A percentile compares a stretch with the other conserved stretches of the same genome.
phyloP scores from a whole-genome alignment of 345 rosid genomes.

The Hibiscus syriacus region DNA sequence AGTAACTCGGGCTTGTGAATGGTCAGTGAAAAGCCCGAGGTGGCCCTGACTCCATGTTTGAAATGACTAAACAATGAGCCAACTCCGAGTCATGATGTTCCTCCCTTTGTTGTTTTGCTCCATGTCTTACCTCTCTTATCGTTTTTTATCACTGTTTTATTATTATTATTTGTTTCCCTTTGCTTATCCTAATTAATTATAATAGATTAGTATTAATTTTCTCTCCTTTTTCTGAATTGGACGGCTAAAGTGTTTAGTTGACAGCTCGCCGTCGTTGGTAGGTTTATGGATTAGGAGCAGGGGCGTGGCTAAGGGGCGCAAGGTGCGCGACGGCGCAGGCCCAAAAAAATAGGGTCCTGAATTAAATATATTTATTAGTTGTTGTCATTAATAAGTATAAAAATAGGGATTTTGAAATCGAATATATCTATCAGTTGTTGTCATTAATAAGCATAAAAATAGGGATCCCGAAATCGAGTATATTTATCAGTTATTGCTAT shows the following conservation, averaged over 20 bases:
- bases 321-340: too few species aligned
- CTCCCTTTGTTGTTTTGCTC: slow-evolving; percentile 24
- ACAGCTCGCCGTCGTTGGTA: slow-evolving; percentile 33
- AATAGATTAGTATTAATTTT: not conserved
- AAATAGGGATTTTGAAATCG: too few species aligned
- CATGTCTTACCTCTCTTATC: slow-evolving; percentile 25
- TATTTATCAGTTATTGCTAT: too few species aligned
- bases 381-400: too few species aligned
- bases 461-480: too few species aligned
- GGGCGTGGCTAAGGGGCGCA: too few species aligned
- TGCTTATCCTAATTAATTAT: not conserved
- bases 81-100: slow-evolving; percentile 39
- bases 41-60: slow-evolving; percentile 29
- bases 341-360: too few species aligned
- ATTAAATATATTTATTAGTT: too few species aligned
- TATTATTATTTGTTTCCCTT: not conserved
- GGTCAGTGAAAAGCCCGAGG: slow-evolving; percentile 17
- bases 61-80: slow-evolving; percentile 34
- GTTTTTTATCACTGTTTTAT: not conserved
- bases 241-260: slow-evolving; percentile 18
- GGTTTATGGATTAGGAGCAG: not conserved
- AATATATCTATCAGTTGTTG: too few species aligned
- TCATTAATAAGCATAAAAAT: too few species aligned
- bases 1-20: slow-evolving; percentile 17
- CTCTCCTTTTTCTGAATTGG: not conserved